Base-by-base conservation (phyloP, 2,329 filamentous ascomycete species). In the Thermothelomyces thermophilus region DNA sequence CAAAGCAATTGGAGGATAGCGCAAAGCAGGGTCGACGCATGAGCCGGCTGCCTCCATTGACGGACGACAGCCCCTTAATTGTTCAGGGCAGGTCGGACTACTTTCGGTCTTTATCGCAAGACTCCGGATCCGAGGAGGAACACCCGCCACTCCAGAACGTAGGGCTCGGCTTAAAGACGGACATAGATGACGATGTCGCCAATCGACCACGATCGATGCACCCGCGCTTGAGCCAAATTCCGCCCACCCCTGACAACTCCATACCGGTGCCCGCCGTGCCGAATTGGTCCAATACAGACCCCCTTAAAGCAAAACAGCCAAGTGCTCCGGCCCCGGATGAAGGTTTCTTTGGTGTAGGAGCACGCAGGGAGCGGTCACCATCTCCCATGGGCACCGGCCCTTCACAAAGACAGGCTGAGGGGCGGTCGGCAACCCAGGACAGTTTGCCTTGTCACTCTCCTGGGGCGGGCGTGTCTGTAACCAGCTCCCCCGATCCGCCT, bases 31-130 rank as follows among this genome's bases (percentile, higher is more conserved):
- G 79, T 80, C 55, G 90, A 57, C 81, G 90, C 51, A 79, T 96
- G 69, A 96, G 90, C 69, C 80, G 91, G 36, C 72, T 97, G 37
- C 88, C 90, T 3, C 89, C 90, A 6, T 73, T 90, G 52, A 88
- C 87, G 17, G 85, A 89, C 33, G 85, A 87, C 53, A 89, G 89
- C 60, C 90, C 91, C 46, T 74, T 96, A 51, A 70, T 88, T 68
- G 64, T 80, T 20, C 85, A 86, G 63, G 83, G 81, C 57, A 80
- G 89, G 55, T 86, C 87, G 3, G 87, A 85, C 16, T 95, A 88
- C 68, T 90, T 90, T 64, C 84, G 89, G 35, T 86, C 85, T 47
- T 69, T 85, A 59, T 89, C 84, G 35, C 73, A 81, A 46, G 84
- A 86, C 58, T 74, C 73, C 2, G 70, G 70, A 35, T 75, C 75